These are phyloP conservation scores for Boletellus deceptivus DNA, from an alignment of 1,284 basidiomycete species.

Conservation along the genomic window DNA sequence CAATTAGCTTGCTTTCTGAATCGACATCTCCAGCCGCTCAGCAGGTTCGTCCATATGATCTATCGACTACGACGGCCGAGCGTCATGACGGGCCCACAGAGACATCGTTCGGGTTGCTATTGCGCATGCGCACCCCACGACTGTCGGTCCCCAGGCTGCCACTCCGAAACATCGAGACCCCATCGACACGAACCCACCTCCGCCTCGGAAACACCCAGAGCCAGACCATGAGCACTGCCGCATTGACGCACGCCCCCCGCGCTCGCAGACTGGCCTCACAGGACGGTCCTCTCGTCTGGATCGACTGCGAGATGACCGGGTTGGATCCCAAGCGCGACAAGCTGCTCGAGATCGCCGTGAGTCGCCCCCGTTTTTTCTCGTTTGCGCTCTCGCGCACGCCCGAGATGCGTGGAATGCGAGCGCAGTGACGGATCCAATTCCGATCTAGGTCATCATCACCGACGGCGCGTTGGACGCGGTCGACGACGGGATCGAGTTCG, in stretches of 20 bases:
- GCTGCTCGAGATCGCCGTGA: conserved; percentile 74
- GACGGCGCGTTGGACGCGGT: conserved; percentile 74
- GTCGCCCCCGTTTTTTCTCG: conserved; percentile 5
- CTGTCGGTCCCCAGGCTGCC: neutral
- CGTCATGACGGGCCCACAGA: neutral
- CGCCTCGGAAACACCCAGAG: neutral
- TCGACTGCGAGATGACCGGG: conserved; percentile 89
- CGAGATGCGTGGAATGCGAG: neutral
- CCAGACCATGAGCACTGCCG: conserved; percentile 7
- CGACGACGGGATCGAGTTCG: conserved; percentile 71
- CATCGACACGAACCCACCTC: neutral
- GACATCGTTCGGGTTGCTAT: too few species aligned
- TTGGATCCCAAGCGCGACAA: conserved; percentile 62
- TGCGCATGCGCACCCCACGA: conserved; percentile 6
- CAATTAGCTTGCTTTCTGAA: too few species aligned
- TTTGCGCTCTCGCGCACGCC: neutral
- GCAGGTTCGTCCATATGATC: too few species aligned
- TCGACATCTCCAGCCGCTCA: neutral
- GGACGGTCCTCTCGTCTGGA: conserved; percentile 79
- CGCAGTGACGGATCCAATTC: too few species aligned
- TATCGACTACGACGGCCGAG: neutral
- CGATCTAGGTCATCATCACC: conserved; percentile 70
- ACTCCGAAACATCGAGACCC: neutral
- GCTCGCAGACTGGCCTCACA: conserved; percentile 40
- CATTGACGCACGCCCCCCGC: neutral